Evolutionary conservation across 176 grass and related monocot species (phyloP).

Genomic region (Oropetium thomaeum): DNA sequence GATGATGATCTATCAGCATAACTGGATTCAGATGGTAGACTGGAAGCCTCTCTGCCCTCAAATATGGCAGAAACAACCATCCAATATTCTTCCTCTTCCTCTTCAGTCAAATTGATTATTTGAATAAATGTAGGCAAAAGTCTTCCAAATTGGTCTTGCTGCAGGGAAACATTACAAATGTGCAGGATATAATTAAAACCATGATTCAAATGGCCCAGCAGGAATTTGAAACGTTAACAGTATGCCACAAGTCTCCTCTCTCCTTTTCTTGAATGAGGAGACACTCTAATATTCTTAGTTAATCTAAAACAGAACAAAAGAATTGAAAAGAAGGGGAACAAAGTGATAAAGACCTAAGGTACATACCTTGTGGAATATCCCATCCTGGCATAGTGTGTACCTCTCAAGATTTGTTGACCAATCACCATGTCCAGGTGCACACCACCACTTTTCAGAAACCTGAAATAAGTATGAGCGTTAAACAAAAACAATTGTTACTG

Average conservation of each 20-base stretch:
- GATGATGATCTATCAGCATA: constrained; percentile 45
- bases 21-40: constrained; percentile 45
- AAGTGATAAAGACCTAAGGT: constrained; percentile 19
- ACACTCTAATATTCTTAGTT: not conserved
- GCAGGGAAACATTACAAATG: constrained; percentile 23
- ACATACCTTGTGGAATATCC: constrained; percentile 94
- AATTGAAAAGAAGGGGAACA: constrained; percentile 11
- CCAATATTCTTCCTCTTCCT: constrained; percentile 94
- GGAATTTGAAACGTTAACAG: not conserved
- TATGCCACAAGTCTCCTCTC: not conserved
- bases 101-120: constrained; percentile 83
- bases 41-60: constrained; percentile 76
- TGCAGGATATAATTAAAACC: constrained; percentile 21
- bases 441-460: constrained; percentile 99
- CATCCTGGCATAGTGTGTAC: constrained; percentile 91
- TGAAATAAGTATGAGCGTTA: constrained; percentile 40
- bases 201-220: not conserved
- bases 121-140: constrained; percentile 89
- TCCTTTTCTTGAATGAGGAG: not conserved
- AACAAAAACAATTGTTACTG: constrained; percentile 31
- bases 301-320: constrained; percentile 25
- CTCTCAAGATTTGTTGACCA: constrained; percentile 96
- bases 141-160: constrained; percentile 99
- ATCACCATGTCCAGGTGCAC: constrained; percentile 95
- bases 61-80: constrained; percentile 89